These are phyloP conservation scores for Annona squamosa DNA, from an alignment of 164 flowering plant species.

Conservation along the genomic window DNA sequence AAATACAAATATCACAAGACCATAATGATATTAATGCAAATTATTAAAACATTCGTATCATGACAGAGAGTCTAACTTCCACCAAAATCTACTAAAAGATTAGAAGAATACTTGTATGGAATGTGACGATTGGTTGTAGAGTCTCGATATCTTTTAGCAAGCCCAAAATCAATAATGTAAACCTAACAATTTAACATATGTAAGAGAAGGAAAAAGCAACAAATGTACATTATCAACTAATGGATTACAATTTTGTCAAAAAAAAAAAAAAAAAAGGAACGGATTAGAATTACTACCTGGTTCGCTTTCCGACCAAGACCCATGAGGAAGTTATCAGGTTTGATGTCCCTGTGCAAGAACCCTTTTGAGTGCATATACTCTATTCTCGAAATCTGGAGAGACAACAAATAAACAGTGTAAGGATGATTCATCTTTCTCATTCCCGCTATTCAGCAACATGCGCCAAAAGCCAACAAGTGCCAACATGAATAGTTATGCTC, in stretches of 20 bases:
- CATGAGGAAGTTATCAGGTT: slow-evolving; percentile 91
- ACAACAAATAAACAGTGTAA: neutral
- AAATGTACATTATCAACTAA: neutral
- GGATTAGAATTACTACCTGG: slow-evolving; percentile 37
- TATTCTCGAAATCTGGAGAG: slow-evolving; percentile 65
- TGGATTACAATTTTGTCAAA: neutral
- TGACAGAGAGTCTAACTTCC: too few species aligned
- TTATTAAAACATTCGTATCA: too few species aligned
- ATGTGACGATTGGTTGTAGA: slow-evolving; percentile 50
- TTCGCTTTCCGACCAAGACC: slow-evolving; percentile 87
- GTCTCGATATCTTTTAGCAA: slow-evolving; percentile 59
- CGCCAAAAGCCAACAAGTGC: too few species aligned
- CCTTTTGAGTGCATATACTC: slow-evolving; percentile 75
- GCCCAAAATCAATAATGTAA: slow-evolving; percentile 52
- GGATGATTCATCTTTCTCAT: too few species aligned
- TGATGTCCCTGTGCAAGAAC: slow-evolving; percentile 76
- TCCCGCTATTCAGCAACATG: too few species aligned
- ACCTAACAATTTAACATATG: slow-evolving; percentile 22
- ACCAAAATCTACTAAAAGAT: neutral
- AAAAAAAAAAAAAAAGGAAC: neutral
- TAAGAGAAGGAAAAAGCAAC: slow-evolving; percentile 4
- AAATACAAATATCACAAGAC: too few species aligned
- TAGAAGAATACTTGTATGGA: slow-evolving; percentile 62
- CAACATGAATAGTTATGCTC: too few species aligned
- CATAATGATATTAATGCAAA: too few species aligned